Evolutionary conservation across 1,284 basidiomycete species (phyloP), one percentile per base, ranked within the genome.

Genomic region (Rhodotorula mucilaginosa): DNA sequence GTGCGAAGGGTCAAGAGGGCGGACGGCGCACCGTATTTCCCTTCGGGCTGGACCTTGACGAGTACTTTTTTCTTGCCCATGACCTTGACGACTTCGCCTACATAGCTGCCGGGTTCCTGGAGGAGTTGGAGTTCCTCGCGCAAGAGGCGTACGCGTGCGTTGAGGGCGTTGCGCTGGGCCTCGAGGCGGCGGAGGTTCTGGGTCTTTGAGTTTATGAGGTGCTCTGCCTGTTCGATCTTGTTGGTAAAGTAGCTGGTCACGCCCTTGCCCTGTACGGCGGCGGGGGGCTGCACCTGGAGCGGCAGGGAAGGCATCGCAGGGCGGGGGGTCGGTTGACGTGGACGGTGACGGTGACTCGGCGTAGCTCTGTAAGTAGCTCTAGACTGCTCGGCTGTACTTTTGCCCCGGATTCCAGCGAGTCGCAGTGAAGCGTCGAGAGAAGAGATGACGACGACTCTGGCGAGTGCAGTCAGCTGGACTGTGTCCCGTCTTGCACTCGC

Each of bases 11-110:
- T 34, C 34, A 34, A 34, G 3, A 23, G 16, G 51, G 21, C 12
- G 52, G 48, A 13, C 1, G 48, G 79, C 84, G 79, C 74, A 95
- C 93, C 93, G 83, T 97, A 98, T 87, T 98, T 97, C 71, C 95
- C 95, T 83, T 98, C 96, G 0, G 96, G 96, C 81, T 98, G 96
- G 13, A 99, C 93, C 82, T 99, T 99, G 78, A 99, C 96, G 58
- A 99, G 84, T 7, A 98, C 94, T 83, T 97, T 97, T 82, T 90
- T 98, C 90, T 98, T 98, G 71, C 95, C 93, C 96, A 98, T 98
- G 26, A 97, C 91, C 82, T 97, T 99, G 78, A 98, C 90, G 4
- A 99, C 90, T 83, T 98, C 97, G 34, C 96, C 96, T 44, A 99
- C 96, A 83, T 98, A 98, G 79, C 91, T 93, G 49, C 94, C 96